These are phyloP conservation scores for Wickerhamomyces rabaulensis DNA, from an alignment of 805 yeast species.

Conservation along the genomic window DNA sequence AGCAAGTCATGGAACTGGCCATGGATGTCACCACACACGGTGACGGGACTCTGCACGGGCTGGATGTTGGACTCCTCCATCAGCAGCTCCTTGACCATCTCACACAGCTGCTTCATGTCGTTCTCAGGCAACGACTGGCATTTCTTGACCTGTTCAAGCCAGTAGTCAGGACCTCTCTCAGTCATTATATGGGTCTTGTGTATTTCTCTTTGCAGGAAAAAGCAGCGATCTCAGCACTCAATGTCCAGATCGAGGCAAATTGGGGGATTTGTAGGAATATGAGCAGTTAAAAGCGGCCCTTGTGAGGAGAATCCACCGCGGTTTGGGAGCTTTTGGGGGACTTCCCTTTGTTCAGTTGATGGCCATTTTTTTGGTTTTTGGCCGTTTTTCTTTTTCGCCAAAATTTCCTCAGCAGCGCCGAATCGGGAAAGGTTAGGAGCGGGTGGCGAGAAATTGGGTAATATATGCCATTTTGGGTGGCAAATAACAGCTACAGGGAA, in stretches of 20 bases:
- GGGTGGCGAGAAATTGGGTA: too few relatives aligned
- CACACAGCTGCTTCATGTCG: slow-evolving; percentile 96
- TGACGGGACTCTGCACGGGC: slow-evolving; percentile 89
- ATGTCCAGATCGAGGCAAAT: too few relatives aligned
- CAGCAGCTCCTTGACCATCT: slow-evolving; percentile 84
- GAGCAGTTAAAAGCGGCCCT: too few relatives aligned
- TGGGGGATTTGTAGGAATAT: too few relatives aligned
- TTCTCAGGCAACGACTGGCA: slow-evolving; percentile 85
- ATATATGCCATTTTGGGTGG: too few relatives aligned
- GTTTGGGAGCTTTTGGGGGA: too few relatives aligned
- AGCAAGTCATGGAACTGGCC: slow-evolving; percentile 95
- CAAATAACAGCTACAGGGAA: too few relatives aligned
- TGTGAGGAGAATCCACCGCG: too few relatives aligned
- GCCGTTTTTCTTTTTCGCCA: background rate
- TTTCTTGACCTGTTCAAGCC: slow-evolving; percentile 91
- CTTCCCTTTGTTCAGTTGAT: too few relatives aligned
- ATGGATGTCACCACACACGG: slow-evolving; percentile 96
- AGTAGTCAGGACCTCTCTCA: slow-evolving; percentile 87
- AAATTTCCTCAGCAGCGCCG: background rate
- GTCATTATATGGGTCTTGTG: too few relatives aligned
- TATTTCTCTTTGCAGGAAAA: too few relatives aligned
- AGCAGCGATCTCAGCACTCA: too few relatives aligned
- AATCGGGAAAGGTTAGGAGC: background rate
- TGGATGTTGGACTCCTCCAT: slow-evolving; percentile 97
- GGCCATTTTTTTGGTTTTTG: background rate